Evolutionary conservation across 805 yeast genomes (phyloP), one percentile per base, ranked within the genome.

Genomic region (Saturnispora kantuleensis): DNA sequence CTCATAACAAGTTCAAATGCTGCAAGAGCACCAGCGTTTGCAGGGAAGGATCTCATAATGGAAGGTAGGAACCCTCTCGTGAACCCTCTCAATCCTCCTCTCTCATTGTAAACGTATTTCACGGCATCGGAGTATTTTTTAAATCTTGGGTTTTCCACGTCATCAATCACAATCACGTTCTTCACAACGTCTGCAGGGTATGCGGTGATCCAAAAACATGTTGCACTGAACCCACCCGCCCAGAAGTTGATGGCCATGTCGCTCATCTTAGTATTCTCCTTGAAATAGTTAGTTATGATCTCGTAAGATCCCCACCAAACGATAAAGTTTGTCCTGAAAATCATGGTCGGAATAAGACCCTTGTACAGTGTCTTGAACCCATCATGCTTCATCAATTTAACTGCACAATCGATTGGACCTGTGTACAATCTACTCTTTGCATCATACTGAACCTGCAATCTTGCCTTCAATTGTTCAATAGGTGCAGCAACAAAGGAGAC

Each of bases 301-400:
- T 86, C 95, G 59, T 88, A 88, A 0, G 94, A 79, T 1, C 95
- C 95, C 97, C 97, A 88, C 90, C 94, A 86, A 47, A 85, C 84
- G 31, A 84, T 71, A 59, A 87, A 88, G 62, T 84, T 84, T 1
- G 95, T 79, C 58, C 96, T 72, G 67, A 88, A 88, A 11, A 88
- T 73, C 81, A 87, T 76, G 0, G 97, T 88, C 12, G 95, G 79
- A n/a, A 79, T 64, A 36, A 88, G 68, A 5, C 96, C 96, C 52
- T 84, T 78, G 60, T 85, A 88, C 2, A 84, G 65, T 0, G 95
- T 94, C 47, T 77, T 63, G 21, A 83, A 64, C 9, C 95, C 95
- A 31, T 76, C 73, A 37, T 74, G 70, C 39, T 67, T 66, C 59
- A 75, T 76, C 15, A 81, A 63, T 48, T 80, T 77, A 42, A 62